These are phyloP conservation scores for Trametes elegans DNA, from an alignment of 768 basidiomycete genomes.

Conservation along the genomic window DNA sequence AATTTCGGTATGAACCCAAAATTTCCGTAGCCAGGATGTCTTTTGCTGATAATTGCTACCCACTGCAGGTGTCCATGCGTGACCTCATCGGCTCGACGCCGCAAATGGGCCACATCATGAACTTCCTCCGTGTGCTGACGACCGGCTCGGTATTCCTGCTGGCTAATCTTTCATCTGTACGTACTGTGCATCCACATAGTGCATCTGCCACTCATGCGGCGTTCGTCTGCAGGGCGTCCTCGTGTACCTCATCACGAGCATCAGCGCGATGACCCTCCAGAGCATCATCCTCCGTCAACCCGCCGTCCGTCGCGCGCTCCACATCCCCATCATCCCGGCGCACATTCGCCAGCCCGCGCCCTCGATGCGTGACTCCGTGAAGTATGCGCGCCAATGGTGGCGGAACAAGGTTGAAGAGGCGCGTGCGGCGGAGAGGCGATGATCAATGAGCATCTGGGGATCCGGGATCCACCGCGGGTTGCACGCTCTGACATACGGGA, in stretches of 20 bases:
- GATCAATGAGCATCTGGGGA: not conserved
- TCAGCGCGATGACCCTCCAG: conserved; percentile 46
- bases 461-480: not conserved
- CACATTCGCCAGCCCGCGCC: conserved; percentile 25
- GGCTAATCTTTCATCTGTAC: conserved; percentile 62
- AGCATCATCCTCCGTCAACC: conserved; percentile 42
- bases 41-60: not conserved
- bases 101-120: conserved; percentile 65
- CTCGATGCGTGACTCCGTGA: conserved; percentile 26
- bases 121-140: conserved; percentile 59
- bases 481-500: not conserved
- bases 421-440: not conserved
- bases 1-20: conserved; percentile 53
- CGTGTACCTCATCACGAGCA: conserved; percentile 55
- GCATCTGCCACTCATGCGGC: not conserved
- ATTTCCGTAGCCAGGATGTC: not conserved
- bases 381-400: conserved; percentile 21
- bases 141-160: conserved; percentile 50
- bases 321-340: conserved; percentile 30
- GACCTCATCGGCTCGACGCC: conserved; percentile 44
- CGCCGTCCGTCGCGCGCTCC: conserved; percentile 39
- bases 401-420: conserved; percentile 15
- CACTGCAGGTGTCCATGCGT: conserved; percentile 47
- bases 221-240: conserved; percentile 46
- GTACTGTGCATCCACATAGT: conserved; percentile 26